Evolutionary conservation across 768 basidiomycete species (phyloP).

Genomic region (Podaxis pistillaris): DNA sequence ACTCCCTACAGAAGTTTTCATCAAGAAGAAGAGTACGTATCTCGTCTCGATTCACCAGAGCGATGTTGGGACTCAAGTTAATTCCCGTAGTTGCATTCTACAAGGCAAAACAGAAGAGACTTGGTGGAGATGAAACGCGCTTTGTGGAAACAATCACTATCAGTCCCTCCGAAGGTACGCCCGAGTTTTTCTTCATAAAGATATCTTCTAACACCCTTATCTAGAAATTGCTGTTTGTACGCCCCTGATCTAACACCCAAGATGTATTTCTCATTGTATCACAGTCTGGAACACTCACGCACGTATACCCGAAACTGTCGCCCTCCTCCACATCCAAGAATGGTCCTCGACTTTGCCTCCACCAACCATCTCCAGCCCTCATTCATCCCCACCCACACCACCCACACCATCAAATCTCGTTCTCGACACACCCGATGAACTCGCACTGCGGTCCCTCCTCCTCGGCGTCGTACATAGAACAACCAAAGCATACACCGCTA

Average conservation of each 20-base stretch:
- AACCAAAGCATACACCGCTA: slow-evolving; percentile 38
- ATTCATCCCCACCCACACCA: background rate
- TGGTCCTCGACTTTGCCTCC: slow-evolving; percentile 48
- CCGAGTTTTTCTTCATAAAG: background rate
- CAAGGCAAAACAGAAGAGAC: slow-evolving; percentile 59
- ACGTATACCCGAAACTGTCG: slow-evolving; percentile 53
- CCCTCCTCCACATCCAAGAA: slow-evolving; percentile 58
- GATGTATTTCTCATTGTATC: background rate
- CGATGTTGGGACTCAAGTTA: background rate
- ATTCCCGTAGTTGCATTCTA: slow-evolving; percentile 63
- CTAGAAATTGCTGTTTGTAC: slow-evolving; percentile 71
- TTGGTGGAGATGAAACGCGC: slow-evolving; percentile 48
- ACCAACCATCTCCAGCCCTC: slow-evolving; percentile 8
- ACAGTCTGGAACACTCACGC: slow-evolving; percentile 79
- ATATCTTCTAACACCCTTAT: background rate
- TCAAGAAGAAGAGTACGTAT: slow-evolving; percentile 69
- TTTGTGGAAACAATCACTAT: slow-evolving; percentile 61
- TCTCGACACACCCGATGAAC: slow-evolving; percentile 70
- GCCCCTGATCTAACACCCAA: slow-evolving; percentile 21
- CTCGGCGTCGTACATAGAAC: slow-evolving; percentile 69
- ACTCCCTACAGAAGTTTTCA: slow-evolving; percentile 73
- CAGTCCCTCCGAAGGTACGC: slow-evolving; percentile 67
- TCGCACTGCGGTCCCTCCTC: slow-evolving; percentile 65
- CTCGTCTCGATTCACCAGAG: background rate
- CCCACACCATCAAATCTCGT: slow-evolving; percentile 24